Base-by-base conservation (phyloP, 257 asterid species). In the Petunia secreta region DNA sequence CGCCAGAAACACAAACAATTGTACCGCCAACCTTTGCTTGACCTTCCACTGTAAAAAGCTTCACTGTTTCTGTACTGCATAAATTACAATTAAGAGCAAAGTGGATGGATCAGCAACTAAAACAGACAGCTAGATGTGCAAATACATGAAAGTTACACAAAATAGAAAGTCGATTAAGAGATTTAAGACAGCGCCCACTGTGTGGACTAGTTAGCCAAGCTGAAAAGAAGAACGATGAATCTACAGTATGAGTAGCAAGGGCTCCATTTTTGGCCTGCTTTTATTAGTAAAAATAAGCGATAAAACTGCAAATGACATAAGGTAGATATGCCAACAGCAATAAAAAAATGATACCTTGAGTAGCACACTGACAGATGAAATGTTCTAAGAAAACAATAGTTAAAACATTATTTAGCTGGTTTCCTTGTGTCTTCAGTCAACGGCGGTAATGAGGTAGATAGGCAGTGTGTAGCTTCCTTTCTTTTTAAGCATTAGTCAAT, bases 1-100 rank as follows among this genome's bases (percentile, higher is more conserved):
- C 99, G 79, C 98, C 99, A 74, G 88, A 89, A 75, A 96, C 94
- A 85, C 99, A 96, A 66, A 94, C 87, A 81, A 94, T 87, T 8
- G 98, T 92, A 69, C 98, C 99, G 36, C 95, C 98, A 80, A 96
- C 55, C 92, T 96, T 96, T 79, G 98, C 93, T 83, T 88, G 98
- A 65, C 99, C 99, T 89, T 94, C 98, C 57, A 80, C 81, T 84
- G 80, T 94, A 52, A 84, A 88, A 82, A 96, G 83, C 87, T 87
- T 90, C 86, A 96, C 87, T 53, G 93, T 91, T 92, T 96, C 99
- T 89, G 97, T 89, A 85, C 98, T 96, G 98, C 93, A 92, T 75
- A 84, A 84, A 80, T 80, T 85, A 84, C 75, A 85, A 69, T 54
- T 67, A 80, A 83, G 69, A 82, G 84, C 87, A 74, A 83, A 77